These are phyloP conservation scores for Wallemia ichthyophaga DNA, from an alignment of 1,284 basidiomycete species.

Conservation along the genomic window DNA sequence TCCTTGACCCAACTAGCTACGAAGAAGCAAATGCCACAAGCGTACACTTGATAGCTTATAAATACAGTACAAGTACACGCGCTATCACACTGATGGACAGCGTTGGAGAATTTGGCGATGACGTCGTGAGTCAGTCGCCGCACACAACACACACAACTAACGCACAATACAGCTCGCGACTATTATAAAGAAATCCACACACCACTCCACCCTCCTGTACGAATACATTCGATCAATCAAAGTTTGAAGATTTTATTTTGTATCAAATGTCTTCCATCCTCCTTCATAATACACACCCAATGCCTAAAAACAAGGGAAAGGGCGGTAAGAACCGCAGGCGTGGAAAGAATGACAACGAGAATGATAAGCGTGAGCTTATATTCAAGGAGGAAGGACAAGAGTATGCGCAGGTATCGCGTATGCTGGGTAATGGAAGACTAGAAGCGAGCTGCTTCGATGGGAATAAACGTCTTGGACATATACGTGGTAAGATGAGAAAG, in stretches of 20 bases:
- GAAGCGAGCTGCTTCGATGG: slow-evolving; percentile 97
- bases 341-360: slow-evolving; percentile 98
- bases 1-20: background rate
- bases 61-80: background rate
- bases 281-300: background rate
- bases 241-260: background rate
- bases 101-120: too few species aligned
- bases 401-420: slow-evolving; percentile 93
- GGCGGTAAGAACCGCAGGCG: slow-evolving; percentile 97
- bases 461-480: slow-evolving; percentile 88
- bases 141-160: too few species aligned
- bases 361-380: slow-evolving; percentile 91
- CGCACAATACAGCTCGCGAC: too few species aligned
- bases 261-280: background rate
- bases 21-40: background rate
- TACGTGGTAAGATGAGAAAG: slow-evolving; percentile 96
- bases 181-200: background rate
- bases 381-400: slow-evolving; percentile 99
- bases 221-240: background rate
- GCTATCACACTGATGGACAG: too few species aligned
- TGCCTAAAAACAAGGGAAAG: slow-evolving; percentile 12
- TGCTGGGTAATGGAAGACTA: slow-evolving; percentile 91
- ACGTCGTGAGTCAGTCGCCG: too few species aligned
- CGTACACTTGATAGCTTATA: background rate
- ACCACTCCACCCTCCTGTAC: background rate